Conservation (phyloP, 345 rosid genomes). For the Gossypium herbaceum region DNA sequence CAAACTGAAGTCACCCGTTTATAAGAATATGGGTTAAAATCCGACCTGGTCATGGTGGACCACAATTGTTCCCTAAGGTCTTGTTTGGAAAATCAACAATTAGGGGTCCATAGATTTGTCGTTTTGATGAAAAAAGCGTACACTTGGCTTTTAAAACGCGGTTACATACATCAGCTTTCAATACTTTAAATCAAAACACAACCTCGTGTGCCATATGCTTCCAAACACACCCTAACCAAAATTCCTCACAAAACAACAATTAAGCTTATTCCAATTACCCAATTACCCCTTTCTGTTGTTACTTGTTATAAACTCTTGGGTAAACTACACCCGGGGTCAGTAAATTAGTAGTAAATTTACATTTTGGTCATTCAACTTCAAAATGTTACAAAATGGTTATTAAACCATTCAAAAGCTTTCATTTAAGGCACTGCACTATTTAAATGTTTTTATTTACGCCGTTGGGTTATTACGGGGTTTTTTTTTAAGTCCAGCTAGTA, state of each 20-base stretch:
- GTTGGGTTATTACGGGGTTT: no score
- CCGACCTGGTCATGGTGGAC: neutral
- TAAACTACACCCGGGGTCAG: rapidly evolving
- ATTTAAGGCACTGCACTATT: no score
- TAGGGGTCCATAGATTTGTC: neutral
- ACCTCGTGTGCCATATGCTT: constrained; percentile 15
- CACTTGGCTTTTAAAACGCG: constrained; percentile 31
- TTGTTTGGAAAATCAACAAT: neutral
- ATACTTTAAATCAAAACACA: neutral
- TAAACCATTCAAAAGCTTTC: no score
- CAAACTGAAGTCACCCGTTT: no score
- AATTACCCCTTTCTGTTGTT: constrained; percentile 16
- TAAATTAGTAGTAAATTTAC: no score
- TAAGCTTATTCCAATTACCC: constrained; percentile 20
- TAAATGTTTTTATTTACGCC: no score
- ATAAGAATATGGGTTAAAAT: neutral
- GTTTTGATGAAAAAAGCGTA: constrained; percentile 19
- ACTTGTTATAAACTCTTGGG: neutral
- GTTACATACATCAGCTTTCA: constrained; percentile 16
- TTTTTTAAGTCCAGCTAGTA: no score
- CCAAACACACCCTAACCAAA: constrained; percentile 4
- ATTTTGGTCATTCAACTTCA: no score
- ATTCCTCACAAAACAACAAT: neutral
- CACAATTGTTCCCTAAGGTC: neutral
- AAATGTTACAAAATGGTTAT: no score